Evolutionary conservation across 169 alveolate genomes (phyloP), one percentile per base, ranked within the genome.

Genomic region (Theileria parva): DNA sequence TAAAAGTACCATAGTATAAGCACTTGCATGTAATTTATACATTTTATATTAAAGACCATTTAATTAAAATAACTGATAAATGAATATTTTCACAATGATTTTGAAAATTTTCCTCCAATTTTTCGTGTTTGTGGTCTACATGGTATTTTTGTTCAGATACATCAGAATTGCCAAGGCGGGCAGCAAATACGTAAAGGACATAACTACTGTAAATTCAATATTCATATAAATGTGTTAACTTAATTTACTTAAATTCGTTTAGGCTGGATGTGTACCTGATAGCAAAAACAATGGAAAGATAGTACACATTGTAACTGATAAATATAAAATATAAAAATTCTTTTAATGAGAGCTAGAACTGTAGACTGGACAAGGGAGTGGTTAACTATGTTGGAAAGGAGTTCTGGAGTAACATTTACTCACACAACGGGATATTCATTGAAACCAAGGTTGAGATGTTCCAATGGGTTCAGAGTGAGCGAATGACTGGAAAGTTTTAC

Each of bases 381-480:
- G 74, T 80, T 23, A 79, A 86, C 81, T 90, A 90, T 69, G 85
- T 90, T 37, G 93, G 93, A 30, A 77, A 88, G 77, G 93, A 90
- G 90, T 90, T 90, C 59, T 85, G 91, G 48, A 87, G 91, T 64
- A 90, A 90, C 77, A 90, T 90, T 27, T 90, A 90, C 78, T 90
- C 94, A 17, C 84, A 84, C 80, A 70, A 74, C 60, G 94, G 94
- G 37, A 89, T 86, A 28, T 90, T 90, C 77, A 77, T 90, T 70
- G 94, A 90, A 74, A 86, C 88, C 19, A 79, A 80, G 68, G 92
- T 90, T 13, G 94, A 90, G 69, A 87, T 90, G 92, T 90, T 81
- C 74, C 94, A 90, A 57, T 90, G 93, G 94, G 86, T 87, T 19
- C 71, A 74, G 23, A 55, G 59, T 23, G 70, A 53, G 48, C 88